Percentiles rank a stretch among this genome's conserved stretches.
phyloP scores from a whole-genome alignment of 2,329 filamentous ascomycete species.

The Colletotrichum filicis region DNA sequence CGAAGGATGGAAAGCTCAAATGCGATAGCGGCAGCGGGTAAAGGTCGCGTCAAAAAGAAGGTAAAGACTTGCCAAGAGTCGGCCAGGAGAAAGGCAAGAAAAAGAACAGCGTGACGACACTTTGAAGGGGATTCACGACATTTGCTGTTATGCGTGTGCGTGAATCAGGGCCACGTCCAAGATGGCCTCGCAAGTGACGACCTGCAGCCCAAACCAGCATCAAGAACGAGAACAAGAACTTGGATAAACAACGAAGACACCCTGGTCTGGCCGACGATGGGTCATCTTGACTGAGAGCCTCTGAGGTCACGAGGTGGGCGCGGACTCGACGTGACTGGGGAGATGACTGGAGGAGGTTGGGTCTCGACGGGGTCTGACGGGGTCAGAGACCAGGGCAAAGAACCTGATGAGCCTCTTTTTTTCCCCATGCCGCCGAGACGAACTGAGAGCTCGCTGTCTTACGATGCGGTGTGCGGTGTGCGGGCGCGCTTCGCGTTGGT shows the following conservation, averaged over 20 bases:
- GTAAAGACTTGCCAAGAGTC: not conserved
- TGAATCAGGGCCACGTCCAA: not conserved
- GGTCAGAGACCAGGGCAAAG: conserved; percentile 11
- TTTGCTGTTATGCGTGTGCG: not conserved
- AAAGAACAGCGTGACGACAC: not conserved
- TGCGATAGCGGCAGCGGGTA: not conserved
- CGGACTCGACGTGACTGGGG: not conserved
- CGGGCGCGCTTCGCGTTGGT: not conserved
- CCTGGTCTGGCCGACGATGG: not conserved
- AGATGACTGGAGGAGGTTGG: conserved; percentile 13
- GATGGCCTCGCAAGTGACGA: not conserved
- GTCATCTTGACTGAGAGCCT: not conserved
- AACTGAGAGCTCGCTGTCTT: not conserved
- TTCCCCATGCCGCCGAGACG: not conserved
- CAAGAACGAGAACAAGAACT: not conserved
- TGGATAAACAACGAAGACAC: not conserved
- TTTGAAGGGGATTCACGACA: not conserved
- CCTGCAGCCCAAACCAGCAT: not conserved
- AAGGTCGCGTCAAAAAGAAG: not conserved
- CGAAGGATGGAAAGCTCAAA: not conserved
- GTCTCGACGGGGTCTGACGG: conserved; percentile 6
- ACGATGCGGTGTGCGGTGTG: not conserved
- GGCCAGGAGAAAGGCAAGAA: not conserved
- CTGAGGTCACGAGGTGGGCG: conserved; percentile 9
- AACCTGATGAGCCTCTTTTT: not conserved